phyloP scores from a whole-genome alignment of 768 basidiomycete genomes.

The Kwoniella shandongensis region DNA sequence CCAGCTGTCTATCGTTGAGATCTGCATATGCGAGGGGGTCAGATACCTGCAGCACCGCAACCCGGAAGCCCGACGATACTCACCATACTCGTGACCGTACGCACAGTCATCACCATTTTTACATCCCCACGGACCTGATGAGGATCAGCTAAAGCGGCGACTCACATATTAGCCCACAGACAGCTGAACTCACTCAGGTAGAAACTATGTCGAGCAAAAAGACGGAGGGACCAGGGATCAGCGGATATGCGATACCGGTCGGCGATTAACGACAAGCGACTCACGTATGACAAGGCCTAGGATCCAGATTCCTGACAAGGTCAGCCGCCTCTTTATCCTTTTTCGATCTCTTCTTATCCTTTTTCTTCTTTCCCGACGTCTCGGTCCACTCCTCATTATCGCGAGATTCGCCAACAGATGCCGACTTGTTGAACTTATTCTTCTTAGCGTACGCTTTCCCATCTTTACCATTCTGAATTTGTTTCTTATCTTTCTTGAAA shows the following conservation, averaged over 20 bases:
- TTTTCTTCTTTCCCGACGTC: background rate
- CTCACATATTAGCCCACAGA: background rate
- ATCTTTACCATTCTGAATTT: background rate
- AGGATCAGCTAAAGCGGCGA: background rate
- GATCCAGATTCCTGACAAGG: slow-evolving; percentile 34
- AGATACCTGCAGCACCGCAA: background rate
- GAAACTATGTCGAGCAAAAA: slow-evolving; percentile 22
- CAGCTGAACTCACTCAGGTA: slow-evolving; percentile 27
- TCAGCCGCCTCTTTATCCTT: slow-evolving; percentile 15
- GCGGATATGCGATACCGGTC: background rate
- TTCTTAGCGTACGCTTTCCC: background rate
- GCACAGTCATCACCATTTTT: slow-evolving; percentile 30
- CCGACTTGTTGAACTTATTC: background rate
- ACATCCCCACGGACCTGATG: slow-evolving; percentile 40
- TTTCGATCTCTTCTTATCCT: slow-evolving; percentile 13
- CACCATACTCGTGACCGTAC: slow-evolving; percentile 46
- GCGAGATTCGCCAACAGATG: too few relatives aligned
- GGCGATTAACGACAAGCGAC: slow-evolving; percentile 8
- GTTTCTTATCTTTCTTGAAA: slow-evolving; percentile 2
- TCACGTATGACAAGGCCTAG: slow-evolving; percentile 51
- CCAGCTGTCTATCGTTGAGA: slow-evolving; percentile 30
- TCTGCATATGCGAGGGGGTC: slow-evolving; percentile 12
- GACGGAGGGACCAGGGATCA: background rate
- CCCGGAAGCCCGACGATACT: slow-evolving; percentile 4
- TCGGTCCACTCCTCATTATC: slow-evolving; percentile 3